Base-by-base conservation (phyloP, 176 grass and related monocot species). In the Rhynchospora pubera region DNA sequence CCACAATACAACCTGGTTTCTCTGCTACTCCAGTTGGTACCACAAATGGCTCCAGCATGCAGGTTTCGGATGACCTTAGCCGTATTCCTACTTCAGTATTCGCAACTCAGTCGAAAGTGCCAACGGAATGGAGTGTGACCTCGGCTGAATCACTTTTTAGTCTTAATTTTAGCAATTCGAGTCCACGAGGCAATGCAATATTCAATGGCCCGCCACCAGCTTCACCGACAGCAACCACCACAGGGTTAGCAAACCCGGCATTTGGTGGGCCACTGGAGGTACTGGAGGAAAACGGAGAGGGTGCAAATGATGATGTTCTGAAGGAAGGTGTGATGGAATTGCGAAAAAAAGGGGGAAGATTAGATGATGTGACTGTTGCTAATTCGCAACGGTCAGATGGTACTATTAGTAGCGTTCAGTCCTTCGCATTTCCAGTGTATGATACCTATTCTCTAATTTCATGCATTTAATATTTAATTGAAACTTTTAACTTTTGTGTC, bases 401-500 rank as follows among this genome's bases (percentile, higher is more conserved):
- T 61, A 66, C 43, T 65, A 23, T 51, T 13, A 82, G 42, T 65
- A 82, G 79, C 42, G 3, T 48, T 4, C 79, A 82, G 15, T 82
- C 79, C 19, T 82, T 82, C 7, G 79, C 79, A 50, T 82, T 82
- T 82, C 79, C 79, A 66, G 62, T 82, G 79, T 82, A 81, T 23
- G 79, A 46, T 63, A 39, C 15, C 12, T 81, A 65, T 81, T 46
- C 22, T 79, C 43, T 61, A 43, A 59, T 43, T 59, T 60, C 43
- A 30, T 62, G 32, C 39, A 13, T 34, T 18, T 39, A 43, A 7
- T 61, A 39, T 59, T 79, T 79, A 22, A 59, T 28, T 19, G 13
- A 18, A 59, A 18, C 11, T 30, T 13, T 15, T 78, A 52, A 39
- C 34, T 39, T 39, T 39, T 39, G 34, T 39, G 14, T 28, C 23